Conservation (phyloP, 2,329 filamentous ascomycete species). For the Claviceps maximensis region DNA sequence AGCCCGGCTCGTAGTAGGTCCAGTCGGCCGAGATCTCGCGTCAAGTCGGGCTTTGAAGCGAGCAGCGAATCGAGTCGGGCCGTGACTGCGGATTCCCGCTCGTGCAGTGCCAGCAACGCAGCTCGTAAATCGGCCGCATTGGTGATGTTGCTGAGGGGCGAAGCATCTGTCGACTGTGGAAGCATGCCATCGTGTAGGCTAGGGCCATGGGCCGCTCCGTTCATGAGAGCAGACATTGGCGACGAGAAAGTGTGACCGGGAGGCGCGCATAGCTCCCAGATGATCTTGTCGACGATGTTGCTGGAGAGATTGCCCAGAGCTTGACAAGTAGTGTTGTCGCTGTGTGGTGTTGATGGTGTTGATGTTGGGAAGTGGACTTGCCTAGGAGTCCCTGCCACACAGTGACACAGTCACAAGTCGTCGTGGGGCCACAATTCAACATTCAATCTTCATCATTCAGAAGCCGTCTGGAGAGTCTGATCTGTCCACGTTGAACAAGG, state of each 20-base stretch:
- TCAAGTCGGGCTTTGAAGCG: constrained; percentile 72
- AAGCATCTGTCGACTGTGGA: constrained; percentile 14
- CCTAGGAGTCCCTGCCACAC: not conserved
- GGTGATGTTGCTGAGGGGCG: constrained; percentile 52
- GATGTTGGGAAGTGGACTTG: not conserved
- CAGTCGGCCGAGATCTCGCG: constrained; percentile 72
- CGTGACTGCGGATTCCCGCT: constrained; percentile 62
- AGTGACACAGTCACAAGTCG: too few species aligned
- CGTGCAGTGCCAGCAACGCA: constrained; percentile 61
- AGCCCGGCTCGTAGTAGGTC: constrained; percentile 82
- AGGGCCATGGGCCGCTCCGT: constrained; percentile 27
- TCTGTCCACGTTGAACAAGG: not conserved
- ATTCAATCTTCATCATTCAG: not conserved
- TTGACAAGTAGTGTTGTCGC: not conserved
- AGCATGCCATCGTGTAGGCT: constrained; percentile 17
- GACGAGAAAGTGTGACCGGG: constrained; percentile 21
- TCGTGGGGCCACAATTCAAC: not conserved
- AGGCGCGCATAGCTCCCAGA: constrained; percentile 30
- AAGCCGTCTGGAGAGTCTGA: not conserved
- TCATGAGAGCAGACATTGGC: constrained; percentile 35
- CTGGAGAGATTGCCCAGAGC: not conserved
- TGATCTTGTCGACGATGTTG: constrained; percentile 4
- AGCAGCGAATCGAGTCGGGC: constrained; percentile 63
- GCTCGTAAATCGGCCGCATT: constrained; percentile 69
- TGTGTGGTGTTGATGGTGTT: not conserved